phyloP scores from a whole-genome alignment of 2,329 filamentous ascomycete genomes.

The Gaeumannomyces sp. region DNA sequence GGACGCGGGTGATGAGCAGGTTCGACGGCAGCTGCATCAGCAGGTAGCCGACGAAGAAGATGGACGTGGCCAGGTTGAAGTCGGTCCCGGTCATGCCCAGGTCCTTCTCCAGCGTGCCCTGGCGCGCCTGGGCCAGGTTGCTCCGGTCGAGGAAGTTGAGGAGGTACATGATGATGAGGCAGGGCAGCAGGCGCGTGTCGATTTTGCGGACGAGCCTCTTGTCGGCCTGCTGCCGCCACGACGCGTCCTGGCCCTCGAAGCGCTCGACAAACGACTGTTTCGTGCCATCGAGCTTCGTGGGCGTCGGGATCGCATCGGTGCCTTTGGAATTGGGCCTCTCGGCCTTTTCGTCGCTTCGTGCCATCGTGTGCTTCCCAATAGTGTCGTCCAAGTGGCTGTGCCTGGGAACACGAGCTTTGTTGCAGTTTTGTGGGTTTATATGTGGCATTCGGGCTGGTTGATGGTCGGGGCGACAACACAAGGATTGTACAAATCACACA shows the following conservation, averaged over 20 bases:
- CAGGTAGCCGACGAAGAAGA: slow-evolving; percentile 54
- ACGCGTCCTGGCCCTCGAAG: slow-evolving; percentile 1
- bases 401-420: too few relatives aligned
- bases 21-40: slow-evolving; percentile 59
- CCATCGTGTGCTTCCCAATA: not conserved
- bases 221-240: not conserved
- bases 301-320: not conserved
- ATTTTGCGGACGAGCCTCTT: slow-evolving; percentile 39
- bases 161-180: slow-evolving; percentile 49
- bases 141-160: slow-evolving; percentile 48
- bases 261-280: not conserved
- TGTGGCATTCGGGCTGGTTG: too few relatives aligned
- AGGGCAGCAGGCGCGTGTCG: slow-evolving; percentile 44
- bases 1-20: slow-evolving; percentile 43
- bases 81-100: slow-evolving; percentile 49
- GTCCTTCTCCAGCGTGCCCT: slow-evolving; percentile 47
- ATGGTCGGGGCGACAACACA: too few relatives aligned
- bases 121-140: slow-evolving; percentile 48
- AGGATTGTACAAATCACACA: too few relatives aligned
- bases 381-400: too few relatives aligned
- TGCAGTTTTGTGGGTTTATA: too few relatives aligned
- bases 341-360: not conserved
- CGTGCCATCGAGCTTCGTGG: not conserved
- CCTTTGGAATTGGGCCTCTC: not conserved
- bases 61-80: slow-evolving; percentile 48